Evolutionary conservation across 208 protist species (phyloP), one percentile per base, ranked within the genome.

Genomic region (Trypanosoma rangeli): DNA sequence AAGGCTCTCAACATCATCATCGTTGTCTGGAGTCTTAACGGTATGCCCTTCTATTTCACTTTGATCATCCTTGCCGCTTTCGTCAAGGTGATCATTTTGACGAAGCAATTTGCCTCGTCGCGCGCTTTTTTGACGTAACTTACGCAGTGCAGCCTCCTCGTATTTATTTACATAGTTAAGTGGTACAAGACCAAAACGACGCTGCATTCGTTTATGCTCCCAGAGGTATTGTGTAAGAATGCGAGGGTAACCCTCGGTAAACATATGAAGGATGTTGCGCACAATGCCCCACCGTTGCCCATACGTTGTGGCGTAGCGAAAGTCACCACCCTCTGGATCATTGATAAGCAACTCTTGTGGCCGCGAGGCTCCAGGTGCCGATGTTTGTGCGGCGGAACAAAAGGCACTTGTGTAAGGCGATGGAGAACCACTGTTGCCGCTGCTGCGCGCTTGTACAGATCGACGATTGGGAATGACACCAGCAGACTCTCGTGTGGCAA

Each of bases 221-320:
- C 87, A 93, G n/a, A 96, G 76, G 80, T 96, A 96, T 68, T 89
- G 87, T 37, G 88, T 85, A 54, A 96, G 69, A 79, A 96, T 92
- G 64, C 88, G 88, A 20, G 91, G 91, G 63, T 94, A 96, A 60
- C 89, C 92, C 67, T 94, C 87, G 37, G 85, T 92, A 82, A 92
- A 92, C 89, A 96, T 96, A 79, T 96, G 92, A n/a, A 88, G 58
- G 15, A 96, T 94, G 75, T 94, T 94, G 46, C 87, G 86, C 20
- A 96, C 69, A 68, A 94, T 91, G 44, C 65, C 65, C 50, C 84
- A 68, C 56, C 83, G 79, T 58, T 88, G 76, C 18, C 33, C 28
- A 59, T 56, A 84, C 26, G 79, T 84, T 54, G 69, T 74, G 22
- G 89, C 82, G 68, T 85, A 84, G 31, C 61, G 39, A 64, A 94